Conservation (phyloP, 768 basidiomycete species). For the Asterophora lycoperdoides region DNA sequence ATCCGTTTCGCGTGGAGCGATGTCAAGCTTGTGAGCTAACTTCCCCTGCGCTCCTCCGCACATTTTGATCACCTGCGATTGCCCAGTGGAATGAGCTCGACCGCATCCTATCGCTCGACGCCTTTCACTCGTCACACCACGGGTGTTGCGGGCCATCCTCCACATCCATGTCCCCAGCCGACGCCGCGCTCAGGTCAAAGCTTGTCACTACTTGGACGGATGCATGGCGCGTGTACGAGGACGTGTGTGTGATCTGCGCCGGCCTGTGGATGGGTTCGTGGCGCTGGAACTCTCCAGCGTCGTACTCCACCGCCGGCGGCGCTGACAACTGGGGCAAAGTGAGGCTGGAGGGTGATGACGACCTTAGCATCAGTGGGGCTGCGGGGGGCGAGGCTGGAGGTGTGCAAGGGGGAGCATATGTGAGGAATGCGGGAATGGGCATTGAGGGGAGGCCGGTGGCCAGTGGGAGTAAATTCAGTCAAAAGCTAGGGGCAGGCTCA, state of each 20-base stretch:
- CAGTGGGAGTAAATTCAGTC: slow-evolving; percentile 16
- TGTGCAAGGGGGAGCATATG: slow-evolving; percentile 24
- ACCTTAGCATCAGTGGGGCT: slow-evolving; percentile 35
- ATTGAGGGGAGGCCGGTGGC: slow-evolving; percentile 56
- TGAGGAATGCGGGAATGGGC: slow-evolving; percentile 62
- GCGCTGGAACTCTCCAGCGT: slow-evolving; percentile 45
- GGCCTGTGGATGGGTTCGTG: slow-evolving; percentile 76
- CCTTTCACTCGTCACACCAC: slow-evolving; percentile 26
- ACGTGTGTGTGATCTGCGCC: slow-evolving; percentile 78
- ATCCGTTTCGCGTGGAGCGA: slow-evolving; percentile 84
- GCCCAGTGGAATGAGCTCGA: slow-evolving; percentile 75
- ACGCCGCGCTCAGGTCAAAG: slow-evolving; percentile 28
- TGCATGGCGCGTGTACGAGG: slow-evolving; percentile 80
- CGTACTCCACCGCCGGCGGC: slow-evolving; percentile 47
- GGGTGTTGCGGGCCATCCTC: slow-evolving; percentile 35
- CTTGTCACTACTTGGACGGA: slow-evolving; percentile 59
- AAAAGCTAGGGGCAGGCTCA: slow-evolving; percentile 2
- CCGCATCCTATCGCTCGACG: slow-evolving; percentile 57
- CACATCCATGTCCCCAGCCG: slow-evolving; percentile 14
- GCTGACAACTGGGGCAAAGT: slow-evolving; percentile 54
- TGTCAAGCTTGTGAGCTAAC: slow-evolving; percentile 54
- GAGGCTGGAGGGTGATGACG: slow-evolving; percentile 64
- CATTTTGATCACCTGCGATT: neutral
- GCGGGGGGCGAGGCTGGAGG: too few species aligned
- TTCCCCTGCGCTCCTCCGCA: neutral